Evolutionary conservation across 78 protist genomes (phyloP).

Genomic region (Chrysochromulina parva): DNA sequence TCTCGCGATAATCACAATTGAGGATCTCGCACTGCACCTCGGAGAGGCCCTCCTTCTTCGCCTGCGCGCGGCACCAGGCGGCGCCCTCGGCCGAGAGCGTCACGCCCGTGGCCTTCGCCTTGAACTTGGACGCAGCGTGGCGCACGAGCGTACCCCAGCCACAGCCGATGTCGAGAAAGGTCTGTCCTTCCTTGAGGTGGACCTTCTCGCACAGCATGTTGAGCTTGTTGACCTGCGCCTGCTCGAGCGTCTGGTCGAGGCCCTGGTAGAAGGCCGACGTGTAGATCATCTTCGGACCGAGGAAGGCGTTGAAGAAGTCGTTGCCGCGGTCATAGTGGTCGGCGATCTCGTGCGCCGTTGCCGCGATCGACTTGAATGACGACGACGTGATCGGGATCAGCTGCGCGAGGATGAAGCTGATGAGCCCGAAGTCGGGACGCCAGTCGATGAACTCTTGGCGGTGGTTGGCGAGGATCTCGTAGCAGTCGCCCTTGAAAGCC

Average conservation of each 20-base stretch:
- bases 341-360: constrained; percentile 33
- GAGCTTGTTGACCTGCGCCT: constrained; percentile 63
- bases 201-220: constrained; percentile 48
- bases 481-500: constrained; percentile 29
- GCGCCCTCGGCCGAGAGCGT: constrained; percentile 43
- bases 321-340: constrained; percentile 66
- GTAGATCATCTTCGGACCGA: constrained; percentile 56
- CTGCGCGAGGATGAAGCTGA: neutral
- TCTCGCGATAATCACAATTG: constrained; percentile 54
- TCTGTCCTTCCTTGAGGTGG: constrained; percentile 41
- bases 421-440: neutral
- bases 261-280: constrained; percentile 50
- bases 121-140: constrained; percentile 40
- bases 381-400: constrained; percentile 8
- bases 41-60: constrained; percentile 3
- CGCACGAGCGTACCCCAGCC: constrained; percentile 68
- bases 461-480: constrained; percentile 31
- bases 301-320: constrained; percentile 52
- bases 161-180: constrained; percentile 64
- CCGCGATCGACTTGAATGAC: neutral
- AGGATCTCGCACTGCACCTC: constrained; percentile 31
- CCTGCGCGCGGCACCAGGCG: constrained; percentile 39
- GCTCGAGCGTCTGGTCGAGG: constrained; percentile 31
- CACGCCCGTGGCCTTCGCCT: constrained; percentile 52
- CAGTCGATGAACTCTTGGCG: constrained; percentile 45